Evolutionary conservation across 1,284 basidiomycete genomes (phyloP).

Genomic region (Neonothopanus nambi): DNA sequence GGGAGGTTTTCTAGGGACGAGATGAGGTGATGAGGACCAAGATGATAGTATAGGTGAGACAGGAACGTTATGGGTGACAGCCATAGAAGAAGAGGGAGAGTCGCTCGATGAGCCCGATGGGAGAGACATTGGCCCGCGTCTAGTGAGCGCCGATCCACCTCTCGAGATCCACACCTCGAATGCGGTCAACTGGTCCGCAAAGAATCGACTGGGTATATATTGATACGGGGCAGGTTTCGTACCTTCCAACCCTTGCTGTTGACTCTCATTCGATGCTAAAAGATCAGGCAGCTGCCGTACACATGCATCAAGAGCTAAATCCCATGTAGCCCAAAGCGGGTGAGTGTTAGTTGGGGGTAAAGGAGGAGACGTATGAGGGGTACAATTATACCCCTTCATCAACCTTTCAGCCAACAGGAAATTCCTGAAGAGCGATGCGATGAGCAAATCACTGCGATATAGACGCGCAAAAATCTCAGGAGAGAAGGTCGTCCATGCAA

Average conservation of each 20-base stretch:
- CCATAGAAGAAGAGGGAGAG: background rate
- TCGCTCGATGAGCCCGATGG: slow-evolving; percentile 43
- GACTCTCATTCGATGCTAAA: slow-evolving; percentile 41
- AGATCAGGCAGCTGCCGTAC: slow-evolving; percentile 90
- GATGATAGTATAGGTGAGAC: slow-evolving; percentile 7
- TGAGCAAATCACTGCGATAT: slow-evolving; percentile 94
- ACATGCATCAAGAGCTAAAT: slow-evolving; percentile 95
- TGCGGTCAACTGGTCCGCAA: slow-evolving; percentile 94
- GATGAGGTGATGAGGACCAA: slow-evolving; percentile 37
- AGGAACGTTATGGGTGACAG: slow-evolving; percentile 23
- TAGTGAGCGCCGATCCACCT: slow-evolving; percentile 80
- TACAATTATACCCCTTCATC: slow-evolving; percentile 98
- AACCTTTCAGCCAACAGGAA: slow-evolving; percentile 96
- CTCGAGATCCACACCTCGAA: slow-evolving; percentile 98
- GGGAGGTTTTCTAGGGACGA: slow-evolving; percentile 86
- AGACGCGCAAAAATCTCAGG: slow-evolving; percentile 91
- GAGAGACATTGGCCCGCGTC: slow-evolving; percentile 71
- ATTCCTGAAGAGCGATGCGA: slow-evolving; percentile 95
- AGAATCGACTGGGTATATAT: slow-evolving; percentile 93
- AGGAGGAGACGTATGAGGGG: slow-evolving; percentile 90
- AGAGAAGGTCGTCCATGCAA: slow-evolving; percentile 97
- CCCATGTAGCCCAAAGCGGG: slow-evolving; percentile 96
- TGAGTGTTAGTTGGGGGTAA: slow-evolving; percentile 96
- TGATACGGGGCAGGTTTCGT: slow-evolving; percentile 46
- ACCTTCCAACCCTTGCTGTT: slow-evolving; percentile 23